Evolutionary conservation across 345 rosid genomes (phyloP), one percentile per base, ranked within the genome.

Genomic region (Odontarrhena argentea): DNA sequence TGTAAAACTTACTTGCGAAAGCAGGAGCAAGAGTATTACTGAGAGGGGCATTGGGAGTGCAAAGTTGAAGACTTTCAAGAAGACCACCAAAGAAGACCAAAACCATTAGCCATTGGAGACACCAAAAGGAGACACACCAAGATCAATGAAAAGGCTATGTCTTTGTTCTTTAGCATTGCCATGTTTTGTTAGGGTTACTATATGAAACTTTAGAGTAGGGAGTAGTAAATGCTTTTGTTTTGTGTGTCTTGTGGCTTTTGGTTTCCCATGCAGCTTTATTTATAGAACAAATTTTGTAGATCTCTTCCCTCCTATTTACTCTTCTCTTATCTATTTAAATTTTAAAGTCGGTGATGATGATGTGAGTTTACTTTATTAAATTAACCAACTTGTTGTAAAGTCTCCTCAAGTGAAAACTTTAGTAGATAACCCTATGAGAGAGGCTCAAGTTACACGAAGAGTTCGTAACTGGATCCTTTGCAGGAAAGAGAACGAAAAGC

Each of bases 31-130:
- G 55, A 50, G 42, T 52, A 42, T 36, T 45, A 47, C 74, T 74
- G 64, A 55, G 85, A 83, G 67, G 62, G 40, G 82, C 84, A 66
- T 78, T 79, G 71, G 30, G 36, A 46, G 83, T 73, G 82, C 97
- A 87, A 12, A 50, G 64, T 3, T 87, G 2, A 24, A 74, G 70
- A 9, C 90, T 90, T 35, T 77, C 87, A 83, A 85, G 54, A 67
- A 81, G 61, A 4, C 86, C 82, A 7, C 79, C 76, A 14, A 78
- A 28, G 86, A 41, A 58, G 49, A 26, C 63, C 63, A 45, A 84
- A 65, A 15, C 85, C 89, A 24, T 85, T 70, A 7, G 80, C 81
- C 40, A 71, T 26, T 42, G 81, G 79, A 42, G 74, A 71, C 58
- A 74, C 38, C 14, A 74, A 8, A 7, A 74, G n/a, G 44, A 74